Percentiles rank a stretch among this genome's conserved stretches.
Evolutionary conservation across 202 grass and related monocot species (phyloP).

Genomic region (Hordeum pubiflorum): DNA sequence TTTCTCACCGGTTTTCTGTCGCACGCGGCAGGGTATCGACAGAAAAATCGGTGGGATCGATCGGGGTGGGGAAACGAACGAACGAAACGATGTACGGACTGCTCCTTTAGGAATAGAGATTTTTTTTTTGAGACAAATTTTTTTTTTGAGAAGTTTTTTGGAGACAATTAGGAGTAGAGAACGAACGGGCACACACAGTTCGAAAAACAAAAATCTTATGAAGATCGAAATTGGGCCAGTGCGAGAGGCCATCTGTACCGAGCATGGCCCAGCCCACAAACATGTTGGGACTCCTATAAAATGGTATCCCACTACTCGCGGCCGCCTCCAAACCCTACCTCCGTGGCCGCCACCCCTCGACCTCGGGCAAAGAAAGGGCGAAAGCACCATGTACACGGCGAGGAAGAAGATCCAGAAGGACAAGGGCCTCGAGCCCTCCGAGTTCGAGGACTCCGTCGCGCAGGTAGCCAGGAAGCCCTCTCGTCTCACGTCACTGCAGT

Average conservation of each 20-base stretch:
- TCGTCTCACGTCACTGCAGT: background rate
- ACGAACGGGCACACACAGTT: too few species aligned
- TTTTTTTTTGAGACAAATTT: too few species aligned
- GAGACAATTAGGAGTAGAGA: too few species aligned
- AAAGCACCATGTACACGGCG: slow-evolving; percentile 57
- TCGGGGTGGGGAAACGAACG: too few species aligned
- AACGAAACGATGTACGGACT: too few species aligned
- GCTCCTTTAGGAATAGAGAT: too few species aligned
- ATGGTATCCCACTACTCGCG: background rate
- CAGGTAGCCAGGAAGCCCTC: slow-evolving; percentile 29
- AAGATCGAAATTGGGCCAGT: background rate
- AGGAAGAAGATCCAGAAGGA: slow-evolving; percentile 87
- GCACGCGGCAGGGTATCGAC: too few species aligned
- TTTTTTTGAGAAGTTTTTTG: too few species aligned
- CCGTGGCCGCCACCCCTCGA: background rate
- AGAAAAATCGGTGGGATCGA: too few species aligned
- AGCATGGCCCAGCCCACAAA: background rate
- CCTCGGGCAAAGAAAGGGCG: background rate
- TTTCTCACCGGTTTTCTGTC: too few species aligned
- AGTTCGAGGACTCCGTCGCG: slow-evolving; percentile 68
- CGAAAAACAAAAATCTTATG: background rate
- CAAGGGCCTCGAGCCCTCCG: slow-evolving; percentile 59
- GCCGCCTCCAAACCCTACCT: background rate
- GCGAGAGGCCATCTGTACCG: background rate
- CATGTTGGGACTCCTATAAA: background rate